phyloP scores from a whole-genome alignment of 139 green algal genomes.

The Eudorina sp. region DNA sequence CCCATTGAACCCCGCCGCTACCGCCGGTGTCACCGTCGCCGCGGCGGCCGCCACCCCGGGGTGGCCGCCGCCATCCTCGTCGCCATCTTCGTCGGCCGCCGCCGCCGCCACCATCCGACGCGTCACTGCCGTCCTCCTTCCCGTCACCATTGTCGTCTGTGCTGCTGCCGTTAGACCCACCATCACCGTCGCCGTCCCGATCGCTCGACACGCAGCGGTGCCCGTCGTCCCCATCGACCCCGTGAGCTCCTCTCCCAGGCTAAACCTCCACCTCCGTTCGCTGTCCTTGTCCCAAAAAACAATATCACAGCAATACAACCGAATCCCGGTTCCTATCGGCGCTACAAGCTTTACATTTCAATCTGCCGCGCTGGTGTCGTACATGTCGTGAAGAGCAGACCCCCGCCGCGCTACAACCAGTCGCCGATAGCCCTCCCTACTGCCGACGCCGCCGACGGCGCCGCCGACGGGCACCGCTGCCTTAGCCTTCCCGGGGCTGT shows the following conservation, averaged over 20 bases:
- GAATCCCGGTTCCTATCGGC: no score
- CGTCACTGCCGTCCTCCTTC: not conserved
- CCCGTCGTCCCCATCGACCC: no score
- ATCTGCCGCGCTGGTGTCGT: not conserved
- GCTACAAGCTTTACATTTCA: no score
- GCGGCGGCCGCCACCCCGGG: not conserved
- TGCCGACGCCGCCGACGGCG: not conserved
- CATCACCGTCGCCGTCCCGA: not conserved
- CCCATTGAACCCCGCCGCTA: no score
- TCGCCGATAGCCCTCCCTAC: not conserved
- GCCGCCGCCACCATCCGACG: not conserved
- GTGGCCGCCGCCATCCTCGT: not conserved
- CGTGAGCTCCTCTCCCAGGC: no score
- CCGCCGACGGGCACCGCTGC: not conserved
- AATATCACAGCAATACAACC: no score
- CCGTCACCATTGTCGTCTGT: not conserved
- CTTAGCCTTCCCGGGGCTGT: slow-evolving; percentile 35
- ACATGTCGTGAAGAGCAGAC: slow-evolving; percentile 35
- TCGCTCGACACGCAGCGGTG: no score
- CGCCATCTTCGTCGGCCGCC: not conserved
- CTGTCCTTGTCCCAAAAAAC: no score
- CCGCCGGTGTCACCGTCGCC: not conserved
- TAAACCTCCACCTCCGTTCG: no score
- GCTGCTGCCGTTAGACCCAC: not conserved
- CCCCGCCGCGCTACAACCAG: slow-evolving; percentile 35